These are phyloP conservation scores for Plasmodium adleri DNA, from an alignment of 169 alveolate genomes.

Conservation along the genomic window DNA sequence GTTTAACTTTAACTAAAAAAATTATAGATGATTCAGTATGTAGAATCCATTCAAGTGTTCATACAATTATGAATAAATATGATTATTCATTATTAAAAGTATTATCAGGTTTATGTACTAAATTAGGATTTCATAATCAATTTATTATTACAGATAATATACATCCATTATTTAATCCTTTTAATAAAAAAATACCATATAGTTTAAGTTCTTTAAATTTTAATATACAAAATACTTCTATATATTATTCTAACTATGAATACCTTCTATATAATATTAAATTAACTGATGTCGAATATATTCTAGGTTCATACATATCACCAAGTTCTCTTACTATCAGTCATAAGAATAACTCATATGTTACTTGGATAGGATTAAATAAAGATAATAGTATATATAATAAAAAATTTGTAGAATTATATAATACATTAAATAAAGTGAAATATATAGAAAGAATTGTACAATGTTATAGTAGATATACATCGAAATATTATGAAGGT, in stretches of 20 bases:
- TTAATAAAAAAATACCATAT: constrained; percentile 39
- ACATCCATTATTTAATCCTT: constrained; percentile 44
- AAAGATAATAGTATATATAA: constrained; percentile 43
- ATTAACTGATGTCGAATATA: constrained; percentile 46
- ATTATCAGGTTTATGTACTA: constrained; percentile 69
- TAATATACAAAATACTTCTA: constrained; percentile 28
- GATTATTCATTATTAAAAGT: constrained; percentile 53
- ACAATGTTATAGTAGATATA: constrained; percentile 59
- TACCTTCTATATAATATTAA: constrained; percentile 45
- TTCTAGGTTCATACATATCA: constrained; percentile 44
- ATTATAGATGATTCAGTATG: constrained; percentile 67
- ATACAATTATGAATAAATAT: constrained; percentile 55
- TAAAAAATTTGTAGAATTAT: constrained; percentile 53
- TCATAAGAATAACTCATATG: constrained; percentile 38
- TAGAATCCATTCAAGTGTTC: constrained; percentile 71
- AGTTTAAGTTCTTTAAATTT: constrained; percentile 56
- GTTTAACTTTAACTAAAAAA: constrained; percentile 24
- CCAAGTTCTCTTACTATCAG: constrained; percentile 22
- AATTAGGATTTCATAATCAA: constrained; percentile 63
- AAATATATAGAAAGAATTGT: constrained; percentile 70
- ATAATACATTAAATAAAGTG: constrained; percentile 15
- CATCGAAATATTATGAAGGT: constrained; percentile 51
- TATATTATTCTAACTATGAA: constrained; percentile 53
- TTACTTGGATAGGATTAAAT: constrained; percentile 61
- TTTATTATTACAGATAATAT: constrained; percentile 70